Evolutionary conservation across 75 land plant genomes (phyloP), one percentile per base, ranked within the genome.

Genomic region (Pseudotsuga menziesii): DNA sequence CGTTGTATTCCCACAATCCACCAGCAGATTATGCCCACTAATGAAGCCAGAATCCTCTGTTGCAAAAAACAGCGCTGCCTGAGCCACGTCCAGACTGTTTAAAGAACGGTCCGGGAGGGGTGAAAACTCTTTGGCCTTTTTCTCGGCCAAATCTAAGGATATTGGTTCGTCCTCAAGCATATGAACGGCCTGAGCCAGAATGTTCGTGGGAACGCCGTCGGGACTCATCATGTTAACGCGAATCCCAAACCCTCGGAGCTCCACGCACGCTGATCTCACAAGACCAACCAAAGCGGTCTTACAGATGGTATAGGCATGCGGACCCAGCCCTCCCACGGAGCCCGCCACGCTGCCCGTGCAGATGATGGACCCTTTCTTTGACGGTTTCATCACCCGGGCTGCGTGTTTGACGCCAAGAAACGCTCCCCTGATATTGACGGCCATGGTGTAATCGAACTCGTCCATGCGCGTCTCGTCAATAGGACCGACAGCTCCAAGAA

Each of bases 221-320:
- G 93, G 95, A 13, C 93, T 87, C 48, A 92, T 76, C 84, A 88
- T 81, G 57, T 92, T 92, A 11, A 93, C 93, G 7, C 93, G 62
- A 8, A 93, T 86, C 58, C 93, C 93, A 41, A 79, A 69, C 56
- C 52, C 22, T 3, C 95, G 91, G 13, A 93, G 91, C 84, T 93
- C 93, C 69, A 78, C 73, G 5, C 88, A 82, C 3, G 85, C 78
- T 22, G 86, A 55, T 58, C 81, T 22, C 13, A 85, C 84, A n/a
- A 91, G 82, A 27, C 93, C 93, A 16, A 79, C 26, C 20, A 87
- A n/a, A 5, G 85, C 93, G 56, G 82, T 80, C 81, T 91, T 91
- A 29, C 82, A 79, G 27, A 80, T 73, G 11, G 84, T 76, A 79
- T 91, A 91, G 6, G 78, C 75, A 60, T 85, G 85, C 1, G 93